These are phyloP conservation scores for Cladosporium sphaerospermum DNA, from an alignment of 2,329 filamentous ascomycete genomes.

Conservation along the genomic window DNA sequence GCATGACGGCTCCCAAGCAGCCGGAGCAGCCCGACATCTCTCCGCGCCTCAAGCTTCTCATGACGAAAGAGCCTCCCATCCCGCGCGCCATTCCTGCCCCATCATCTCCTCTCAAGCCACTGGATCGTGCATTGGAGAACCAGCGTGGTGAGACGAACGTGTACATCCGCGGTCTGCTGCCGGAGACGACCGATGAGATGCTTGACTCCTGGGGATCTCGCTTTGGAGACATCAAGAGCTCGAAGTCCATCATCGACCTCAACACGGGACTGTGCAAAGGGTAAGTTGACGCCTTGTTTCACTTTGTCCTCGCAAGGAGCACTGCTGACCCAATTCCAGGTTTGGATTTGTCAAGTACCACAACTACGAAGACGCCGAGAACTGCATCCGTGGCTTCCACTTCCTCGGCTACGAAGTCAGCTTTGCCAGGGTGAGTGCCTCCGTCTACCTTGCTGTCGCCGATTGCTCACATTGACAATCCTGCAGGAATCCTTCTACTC, in stretches of 20 bases:
- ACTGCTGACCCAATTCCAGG: conserved; percentile 45
- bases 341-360: conserved; percentile 97
- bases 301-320: neutral
- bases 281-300: conserved; percentile 45
- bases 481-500: conserved; percentile 91
- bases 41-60: conserved; percentile 39
- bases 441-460: neutral
- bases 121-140: conserved; percentile 92
- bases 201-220: conserved; percentile 74
- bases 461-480: conserved; percentile 21
- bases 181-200: conserved; percentile 89
- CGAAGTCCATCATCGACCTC: conserved; percentile 96
- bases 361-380: conserved; percentile 80
- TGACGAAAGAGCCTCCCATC: conserved; percentile 69
- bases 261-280: conserved; percentile 93
- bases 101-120: conserved; percentile 76
- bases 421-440: conserved; percentile 70
- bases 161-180: conserved; percentile 93
- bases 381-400: conserved; percentile 93
- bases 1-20: conserved; percentile 34
- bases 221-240: conserved; percentile 91
- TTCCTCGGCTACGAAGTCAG: conserved; percentile 94
- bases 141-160: conserved; percentile 94
- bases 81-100: conserved; percentile 86
- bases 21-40: conserved; percentile 36